A percentile compares a stretch with the other conserved stretches of the same genome.
Evolutionary conservation across 1,284 basidiomycete genomes (phyloP).

Genomic region (Cryptococcus sp.): DNA sequence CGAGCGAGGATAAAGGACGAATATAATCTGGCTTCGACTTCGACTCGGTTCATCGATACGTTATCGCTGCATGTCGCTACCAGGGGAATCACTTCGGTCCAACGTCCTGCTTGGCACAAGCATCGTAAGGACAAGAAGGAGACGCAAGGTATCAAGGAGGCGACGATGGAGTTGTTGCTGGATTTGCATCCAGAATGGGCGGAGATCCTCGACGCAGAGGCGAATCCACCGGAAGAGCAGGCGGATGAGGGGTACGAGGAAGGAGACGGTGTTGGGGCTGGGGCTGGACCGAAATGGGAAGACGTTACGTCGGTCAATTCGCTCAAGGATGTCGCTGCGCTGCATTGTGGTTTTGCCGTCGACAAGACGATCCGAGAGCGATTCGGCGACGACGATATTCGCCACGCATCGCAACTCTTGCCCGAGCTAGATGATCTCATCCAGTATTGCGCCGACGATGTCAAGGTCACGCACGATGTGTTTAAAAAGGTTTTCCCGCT

Average conservation of each 20-base stretch:
- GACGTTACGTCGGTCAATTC: conserved; percentile 90
- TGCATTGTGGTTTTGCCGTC: conserved; percentile 77
- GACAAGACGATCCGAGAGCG: conserved; percentile 76
- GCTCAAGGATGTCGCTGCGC: conserved; percentile 80
- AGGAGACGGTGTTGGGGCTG: not conserved
- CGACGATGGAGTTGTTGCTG: conserved; percentile 23
- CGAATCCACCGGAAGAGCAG: conserved; percentile 46
- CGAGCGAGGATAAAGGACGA: conserved; percentile 79
- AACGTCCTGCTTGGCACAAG: conserved; percentile 87
- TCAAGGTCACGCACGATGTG: conserved; percentile 76
- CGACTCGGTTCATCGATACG: conserved; percentile 86
- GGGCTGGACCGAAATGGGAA: conserved; percentile 58
- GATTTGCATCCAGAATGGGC: conserved; percentile 14
- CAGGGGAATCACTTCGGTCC: conserved; percentile 89
- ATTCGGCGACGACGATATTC: conserved; percentile 53
- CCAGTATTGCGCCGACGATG: conserved; percentile 83
- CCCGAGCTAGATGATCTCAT: conserved; percentile 69
- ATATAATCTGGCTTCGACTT: conserved; percentile 64
- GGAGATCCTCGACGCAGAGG: conserved; percentile 38
- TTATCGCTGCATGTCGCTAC: conserved; percentile 93
- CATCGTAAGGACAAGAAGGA: conserved; percentile 54
- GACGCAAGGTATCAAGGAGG: conserved; percentile 51
- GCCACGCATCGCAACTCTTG: conserved; percentile 55
- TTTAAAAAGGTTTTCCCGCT: conserved; percentile 74
- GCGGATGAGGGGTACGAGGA: conserved; percentile 3